A percentile compares a stretch with the other conserved stretches of the same genome.
Evolutionary conservation across 1,284 basidiomycete species (phyloP).

Genomic region (Fomitopsis pinicola): DNA sequence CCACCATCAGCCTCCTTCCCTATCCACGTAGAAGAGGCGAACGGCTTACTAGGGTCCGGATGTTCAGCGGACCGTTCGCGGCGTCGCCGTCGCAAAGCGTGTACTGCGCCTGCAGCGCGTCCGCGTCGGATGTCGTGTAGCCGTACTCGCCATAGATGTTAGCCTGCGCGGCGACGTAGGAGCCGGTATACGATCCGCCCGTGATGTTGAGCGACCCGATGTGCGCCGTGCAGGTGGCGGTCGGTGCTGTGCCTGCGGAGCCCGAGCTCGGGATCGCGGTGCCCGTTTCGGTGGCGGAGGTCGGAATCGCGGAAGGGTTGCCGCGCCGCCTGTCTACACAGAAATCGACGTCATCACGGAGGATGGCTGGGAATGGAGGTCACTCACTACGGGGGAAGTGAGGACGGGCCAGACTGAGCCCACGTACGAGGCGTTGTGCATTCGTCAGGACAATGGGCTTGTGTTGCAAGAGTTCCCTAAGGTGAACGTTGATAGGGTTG

Average conservation of each 20-base stretch:
- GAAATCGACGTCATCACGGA: not conserved
- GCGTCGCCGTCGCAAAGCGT: not conserved
- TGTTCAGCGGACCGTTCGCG: not conserved
- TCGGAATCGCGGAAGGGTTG: not conserved
- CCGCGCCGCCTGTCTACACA: not conserved
- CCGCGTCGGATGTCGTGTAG: not conserved
- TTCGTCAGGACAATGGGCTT: constrained; percentile 3
- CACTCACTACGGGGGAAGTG: not conserved
- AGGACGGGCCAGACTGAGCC: constrained; percentile 8
- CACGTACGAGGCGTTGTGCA: constrained; percentile 10
- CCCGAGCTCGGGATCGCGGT: not conserved
- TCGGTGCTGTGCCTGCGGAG: not conserved
- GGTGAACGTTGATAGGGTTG: not conserved
- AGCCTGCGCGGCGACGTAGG: not conserved
- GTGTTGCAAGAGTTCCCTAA: not conserved
- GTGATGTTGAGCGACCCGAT: not conserved
- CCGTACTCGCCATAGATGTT: not conserved
- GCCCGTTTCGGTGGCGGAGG: not conserved
- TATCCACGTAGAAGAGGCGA: not conserved
- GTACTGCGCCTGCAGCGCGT: not conserved
- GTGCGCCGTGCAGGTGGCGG: not conserved
- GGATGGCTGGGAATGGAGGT: too few relatives aligned
- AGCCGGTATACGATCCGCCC: not conserved
- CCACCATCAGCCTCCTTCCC: not conserved
- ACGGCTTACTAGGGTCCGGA: not conserved